A percentile compares a stretch with the other conserved stretches of the same genome.
These are phyloP conservation scores for Acanthamoeba castellanii DNA, from an alignment of 208 protist genomes.

Conservation along the genomic window DNA sequence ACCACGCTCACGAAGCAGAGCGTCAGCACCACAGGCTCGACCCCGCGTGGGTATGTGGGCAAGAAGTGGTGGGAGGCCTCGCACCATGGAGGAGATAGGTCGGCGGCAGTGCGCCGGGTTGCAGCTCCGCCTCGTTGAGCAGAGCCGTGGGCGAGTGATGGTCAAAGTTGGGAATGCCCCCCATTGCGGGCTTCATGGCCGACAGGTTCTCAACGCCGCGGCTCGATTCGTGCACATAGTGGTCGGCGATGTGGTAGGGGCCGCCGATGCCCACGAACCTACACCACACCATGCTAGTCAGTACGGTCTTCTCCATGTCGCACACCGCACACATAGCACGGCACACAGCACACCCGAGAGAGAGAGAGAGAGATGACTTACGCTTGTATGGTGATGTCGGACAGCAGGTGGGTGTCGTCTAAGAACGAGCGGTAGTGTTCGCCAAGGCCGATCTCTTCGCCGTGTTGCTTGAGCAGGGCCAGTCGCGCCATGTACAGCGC, in stretches of 20 bases:
- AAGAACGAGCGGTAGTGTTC: slow-evolving; percentile 2
- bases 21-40: background rate
- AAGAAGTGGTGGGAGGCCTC: too few relatives aligned
- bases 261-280: slow-evolving; percentile 64
- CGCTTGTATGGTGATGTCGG: slow-evolving; percentile 23
- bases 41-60: background rate
- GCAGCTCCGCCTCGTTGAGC: background rate
- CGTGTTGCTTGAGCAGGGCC: slow-evolving; percentile 22
- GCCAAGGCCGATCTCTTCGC: background rate
- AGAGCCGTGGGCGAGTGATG: slow-evolving; percentile 42
- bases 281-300: background rate
- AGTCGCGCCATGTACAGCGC: slow-evolving; percentile 52
- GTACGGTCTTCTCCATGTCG: too few relatives aligned
- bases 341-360: background rate
- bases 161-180: slow-evolving; percentile 53
- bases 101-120: background rate
- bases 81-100: slow-evolving; percentile 35
- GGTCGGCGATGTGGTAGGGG: slow-evolving; percentile 60
- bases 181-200: slow-evolving; percentile 65
- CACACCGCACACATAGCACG: too few relatives aligned
- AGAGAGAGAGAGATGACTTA: background rate
- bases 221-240: slow-evolving; percentile 49
- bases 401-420: background rate
- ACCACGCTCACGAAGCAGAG: background rate
- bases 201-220: slow-evolving; percentile 65